A percentile compares a stretch with the other conserved stretches of the same genome.
Evolutionary conservation across 2,329 filamentous ascomycete genomes (phyloP).

Genomic region (Aureobasidium sp.): DNA sequence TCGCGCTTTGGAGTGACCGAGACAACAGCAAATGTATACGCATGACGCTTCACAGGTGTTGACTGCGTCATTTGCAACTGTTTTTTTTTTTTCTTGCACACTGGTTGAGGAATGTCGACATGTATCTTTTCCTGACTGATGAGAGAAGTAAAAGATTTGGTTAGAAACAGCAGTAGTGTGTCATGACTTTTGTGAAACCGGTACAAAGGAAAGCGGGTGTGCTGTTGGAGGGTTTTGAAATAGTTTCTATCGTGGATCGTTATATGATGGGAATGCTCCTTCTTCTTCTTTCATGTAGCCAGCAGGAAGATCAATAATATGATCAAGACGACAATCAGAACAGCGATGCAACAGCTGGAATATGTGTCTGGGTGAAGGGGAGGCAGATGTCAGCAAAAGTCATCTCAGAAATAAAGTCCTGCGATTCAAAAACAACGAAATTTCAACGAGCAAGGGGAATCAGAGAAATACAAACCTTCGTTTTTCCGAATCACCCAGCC

Average conservation of each 20-base stretch:
- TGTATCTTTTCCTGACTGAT: not conserved
- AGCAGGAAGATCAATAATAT: conserved; percentile 73
- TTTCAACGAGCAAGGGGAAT: not conserved
- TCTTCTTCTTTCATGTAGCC: conserved; percentile 41
- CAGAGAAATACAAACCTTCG: conserved; percentile 55
- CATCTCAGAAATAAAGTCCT: not conserved
- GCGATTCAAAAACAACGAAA: not conserved
- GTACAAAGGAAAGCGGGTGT: not conserved
- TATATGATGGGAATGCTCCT: not conserved
- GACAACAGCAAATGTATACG: not conserved
- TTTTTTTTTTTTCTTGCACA: too few species aligned
- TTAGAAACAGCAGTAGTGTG: not conserved
- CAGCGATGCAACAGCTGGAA: conserved; percentile 84
- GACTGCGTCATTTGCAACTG: conserved; percentile 1
- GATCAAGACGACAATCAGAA: conserved; percentile 82
- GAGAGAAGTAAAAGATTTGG: too few species aligned
- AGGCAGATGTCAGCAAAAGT: not conserved
- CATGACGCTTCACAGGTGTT: not conserved
- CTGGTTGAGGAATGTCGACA: not conserved
- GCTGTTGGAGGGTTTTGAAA: not conserved
- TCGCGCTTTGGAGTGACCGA: not conserved
- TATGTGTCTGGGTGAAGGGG: conserved; percentile 43
- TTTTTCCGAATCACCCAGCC: conserved; percentile 77
- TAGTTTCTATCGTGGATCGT: not conserved
- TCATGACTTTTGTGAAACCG: not conserved